These are phyloP conservation scores for Cucumis cinereus DNA, from an alignment of 306 rosid species.

Conservation along the genomic window DNA sequence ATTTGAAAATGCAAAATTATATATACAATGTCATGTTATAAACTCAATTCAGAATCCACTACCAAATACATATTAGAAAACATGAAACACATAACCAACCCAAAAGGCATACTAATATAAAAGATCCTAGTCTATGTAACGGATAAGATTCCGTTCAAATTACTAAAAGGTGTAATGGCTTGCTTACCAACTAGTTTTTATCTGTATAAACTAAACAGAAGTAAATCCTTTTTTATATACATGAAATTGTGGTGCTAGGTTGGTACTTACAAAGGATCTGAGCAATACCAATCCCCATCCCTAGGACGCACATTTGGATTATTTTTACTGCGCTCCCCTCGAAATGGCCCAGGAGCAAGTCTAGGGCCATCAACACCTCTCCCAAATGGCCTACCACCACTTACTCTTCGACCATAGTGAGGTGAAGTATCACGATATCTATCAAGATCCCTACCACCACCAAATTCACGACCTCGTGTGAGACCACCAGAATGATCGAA, in stretches of 20 bases:
- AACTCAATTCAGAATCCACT: too few species aligned
- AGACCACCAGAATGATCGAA: constrained; percentile 28
- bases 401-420: constrained; percentile 52
- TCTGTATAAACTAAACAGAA: not conserved
- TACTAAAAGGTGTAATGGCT: not conserved
- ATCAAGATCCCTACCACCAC: constrained; percentile 50
- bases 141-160: not conserved
- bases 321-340: constrained; percentile 70
- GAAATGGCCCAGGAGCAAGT: constrained; percentile 40
- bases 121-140: not conserved
- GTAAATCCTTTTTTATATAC: not conserved
- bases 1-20: too few species aligned
- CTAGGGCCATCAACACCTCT: constrained; percentile 61
- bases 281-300: constrained; percentile 87
- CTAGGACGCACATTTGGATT: constrained; percentile 90
- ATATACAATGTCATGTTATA: too few species aligned
- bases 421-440: constrained; percentile 72
- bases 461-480: constrained; percentile 48
- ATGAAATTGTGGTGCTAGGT: not conserved
- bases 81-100: not conserved
- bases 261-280: constrained; percentile 58
- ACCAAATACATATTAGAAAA: too few species aligned
- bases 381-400: constrained; percentile 56
- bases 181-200: not conserved
- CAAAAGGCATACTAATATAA: not conserved